Base-by-base conservation (phyloP, 2,329 filamentous ascomycete genomes). In the Sporothrix variecibatus region DNA sequence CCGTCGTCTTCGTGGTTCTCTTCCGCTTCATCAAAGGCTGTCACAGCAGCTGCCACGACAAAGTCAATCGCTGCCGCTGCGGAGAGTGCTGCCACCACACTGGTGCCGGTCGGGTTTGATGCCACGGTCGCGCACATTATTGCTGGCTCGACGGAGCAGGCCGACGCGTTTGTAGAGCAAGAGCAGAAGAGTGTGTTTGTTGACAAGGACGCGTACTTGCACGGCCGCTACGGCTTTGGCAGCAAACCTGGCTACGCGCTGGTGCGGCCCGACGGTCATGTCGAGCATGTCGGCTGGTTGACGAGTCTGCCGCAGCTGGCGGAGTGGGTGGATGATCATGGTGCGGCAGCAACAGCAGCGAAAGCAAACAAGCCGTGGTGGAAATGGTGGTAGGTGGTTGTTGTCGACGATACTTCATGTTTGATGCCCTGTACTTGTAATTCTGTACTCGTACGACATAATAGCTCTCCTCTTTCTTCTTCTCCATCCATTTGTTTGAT, bases 251-350 rank as follows among this genome's bases (percentile, higher is more conserved):
- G 80, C 0, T 80, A 79, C 64, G 79, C 79, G 2, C 75, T 81
- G 15, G 76, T 81, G 23, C 77, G 81, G 9, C 81, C 81, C 2
- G 81, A 82, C 71, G 77, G 77, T 0, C 81, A 82, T 69, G 76
- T 81, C 7, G 80, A 77, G 34, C 79, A 80, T 34, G 79, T 82
- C 67, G 81, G 81, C 2, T 75, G 76, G 26, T 72, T 81, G 72
- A 73, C 75, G 8, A 75, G 75, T 6, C 40, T 81, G 68, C 76
- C 77, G 28, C 78, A 78, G 65, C 64, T 82, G 28, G 34, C 80
- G 6, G 70, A 65, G 3, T 74, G 74, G 72, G 15, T 73, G 62
- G 23, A 49, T 9, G 34, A 58, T 8, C 58, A 68, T 20, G 68
- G 12, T 5, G 72, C 31, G 43, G 65, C 56, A 1, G 65, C 20